phyloP scores from a whole-genome alignment of 2,329 filamentous ascomycete genomes.

The Aspergillus ustus region DNA sequence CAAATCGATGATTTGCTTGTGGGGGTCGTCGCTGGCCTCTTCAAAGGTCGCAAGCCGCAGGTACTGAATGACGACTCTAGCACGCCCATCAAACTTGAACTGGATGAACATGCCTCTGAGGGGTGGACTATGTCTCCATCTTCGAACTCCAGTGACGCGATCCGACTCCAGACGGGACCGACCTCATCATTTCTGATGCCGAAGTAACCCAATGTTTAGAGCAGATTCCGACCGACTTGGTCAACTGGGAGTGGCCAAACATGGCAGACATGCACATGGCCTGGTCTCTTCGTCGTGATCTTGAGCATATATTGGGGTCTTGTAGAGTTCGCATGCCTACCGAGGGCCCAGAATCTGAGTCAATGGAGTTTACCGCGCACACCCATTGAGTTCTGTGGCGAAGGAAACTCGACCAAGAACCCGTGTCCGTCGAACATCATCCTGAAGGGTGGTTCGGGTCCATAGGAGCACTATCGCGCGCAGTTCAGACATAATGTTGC shows the following conservation, averaged over 20 bases:
- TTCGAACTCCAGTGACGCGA: constrained; percentile 15
- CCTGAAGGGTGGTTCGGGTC: constrained; percentile 12
- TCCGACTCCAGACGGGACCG: constrained; percentile 2
- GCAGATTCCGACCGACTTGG: neutral
- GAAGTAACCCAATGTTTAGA: constrained; percentile 4
- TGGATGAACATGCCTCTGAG: neutral
- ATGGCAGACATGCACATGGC: constrained; percentile 8
- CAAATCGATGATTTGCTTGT: neutral
- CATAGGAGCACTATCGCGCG: constrained; percentile 11
- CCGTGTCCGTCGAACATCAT: constrained; percentile 23
- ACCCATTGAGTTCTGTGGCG: neutral
- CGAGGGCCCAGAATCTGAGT: constrained; percentile 16
- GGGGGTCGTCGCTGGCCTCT: constrained; percentile 6
- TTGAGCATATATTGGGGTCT: constrained; percentile 23
- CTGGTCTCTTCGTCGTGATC: constrained; percentile 25
- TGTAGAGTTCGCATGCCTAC: constrained; percentile 25
- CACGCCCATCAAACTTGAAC: neutral
- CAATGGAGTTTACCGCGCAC: neutral
- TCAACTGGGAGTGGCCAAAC: neutral
- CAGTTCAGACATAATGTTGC: constrained; percentile 13
- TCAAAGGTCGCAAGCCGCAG: constrained; percentile 9
- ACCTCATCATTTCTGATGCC: constrained; percentile 7
- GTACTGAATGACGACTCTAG: neutral
- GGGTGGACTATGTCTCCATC: constrained; percentile 3
- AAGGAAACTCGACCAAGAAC: neutral